Percentiles rank a stretch among this genome's conserved stretches.
phyloP scores from a whole-genome alignment of 805 yeast species.

The Schwanniomyces polymorphus region DNA sequence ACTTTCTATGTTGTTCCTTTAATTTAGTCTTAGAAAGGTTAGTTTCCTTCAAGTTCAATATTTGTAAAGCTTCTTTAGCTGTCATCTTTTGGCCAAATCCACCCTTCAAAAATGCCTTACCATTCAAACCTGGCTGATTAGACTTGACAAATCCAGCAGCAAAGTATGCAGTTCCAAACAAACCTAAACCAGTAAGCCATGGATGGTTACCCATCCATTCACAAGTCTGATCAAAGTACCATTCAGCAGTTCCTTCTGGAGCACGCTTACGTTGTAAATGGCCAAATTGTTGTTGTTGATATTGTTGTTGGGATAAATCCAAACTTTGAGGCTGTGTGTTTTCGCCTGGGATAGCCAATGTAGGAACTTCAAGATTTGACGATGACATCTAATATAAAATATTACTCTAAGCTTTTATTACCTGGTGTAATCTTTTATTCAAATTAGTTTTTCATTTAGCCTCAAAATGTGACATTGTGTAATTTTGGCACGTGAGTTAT shows the following conservation, averaged over 20 bases:
- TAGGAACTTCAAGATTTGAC: slow-evolving; percentile 48
- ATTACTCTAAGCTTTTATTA: too few relatives aligned
- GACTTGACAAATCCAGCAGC: slow-evolving; percentile 67
- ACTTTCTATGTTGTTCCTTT: slow-evolving; percentile 76
- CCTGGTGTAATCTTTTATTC: too few relatives aligned
- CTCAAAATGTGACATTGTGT: not conserved
- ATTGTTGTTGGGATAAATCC: slow-evolving; percentile 16
- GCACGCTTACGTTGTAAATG: slow-evolving; percentile 42
- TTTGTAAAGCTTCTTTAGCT: slow-evolving; percentile 83
- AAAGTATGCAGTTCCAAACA: slow-evolving; percentile 60
- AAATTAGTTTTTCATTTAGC: not conserved
- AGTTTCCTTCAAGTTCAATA: slow-evolving; percentile 72
- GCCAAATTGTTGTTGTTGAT: slow-evolving; percentile 29
- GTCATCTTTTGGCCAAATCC: slow-evolving; percentile 92
- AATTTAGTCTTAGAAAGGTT: slow-evolving; percentile 62
- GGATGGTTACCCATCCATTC: slow-evolving; percentile 76
- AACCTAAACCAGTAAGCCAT: slow-evolving; percentile 68
- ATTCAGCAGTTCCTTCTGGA: slow-evolving; percentile 51
- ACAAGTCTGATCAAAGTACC: slow-evolving; percentile 61
- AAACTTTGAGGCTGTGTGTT: slow-evolving; percentile 20
- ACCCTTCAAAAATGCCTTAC: slow-evolving; percentile 75
- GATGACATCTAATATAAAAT: slow-evolving; percentile 13
- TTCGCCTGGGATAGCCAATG: slow-evolving; percentile 59
- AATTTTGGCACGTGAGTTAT: too few relatives aligned
- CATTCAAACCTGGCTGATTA: slow-evolving; percentile 65